Evolutionary conservation across 257 asterid species (phyloP), one percentile per base, ranked within the genome.

Genomic region (Thymus quinquecostatus): DNA sequence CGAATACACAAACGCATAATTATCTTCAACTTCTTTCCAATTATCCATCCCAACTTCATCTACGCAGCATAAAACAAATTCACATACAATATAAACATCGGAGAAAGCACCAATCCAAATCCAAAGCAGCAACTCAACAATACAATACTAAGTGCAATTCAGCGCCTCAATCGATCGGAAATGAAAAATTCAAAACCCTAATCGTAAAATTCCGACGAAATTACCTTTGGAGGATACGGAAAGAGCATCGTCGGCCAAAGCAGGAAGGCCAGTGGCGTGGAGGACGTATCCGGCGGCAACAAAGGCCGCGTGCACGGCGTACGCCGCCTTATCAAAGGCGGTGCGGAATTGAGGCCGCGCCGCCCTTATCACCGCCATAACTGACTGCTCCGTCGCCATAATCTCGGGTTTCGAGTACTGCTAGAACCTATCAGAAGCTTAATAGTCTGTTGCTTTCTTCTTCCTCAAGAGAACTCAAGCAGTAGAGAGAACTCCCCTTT

Each of bases 31-130:
- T 53, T 77, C 91, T 44, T 85, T 94, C 97, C 99, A 91, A 10
- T 68, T 51, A 33, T 91, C 95, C 43, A 84, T 65, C 51, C 92
- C 92, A 38, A 89, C 97, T 80, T 91, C 95, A 72, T 85, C 97
- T 91, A 72, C 47, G 30, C 77, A 66, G 8, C 40, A 60, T 0
- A 62, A 34, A 61, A 7, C 8, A 21, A 32, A 30, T 50, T 33
- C 50, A 47, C 55, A 28, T 2, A 34, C 2, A 68, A 41, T 38
- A 38, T 6, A 38, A 38, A 21, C 21, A 62, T 47, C 45, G 28
- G 6, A 43, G 36, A 10, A 55, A 43, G 27, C 1, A 55, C 9
- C 61, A 51, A 28, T 8, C 56, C 14, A 47, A n/a, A 12, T 55
- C 36, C 49, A 13, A 28, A 63, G 40, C 34, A 67, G 34, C 45